Evolutionary conservation across 345 rosid genomes (phyloP), one percentile per base, ranked within the genome.

Genomic region (Salix arbutifolia): DNA sequence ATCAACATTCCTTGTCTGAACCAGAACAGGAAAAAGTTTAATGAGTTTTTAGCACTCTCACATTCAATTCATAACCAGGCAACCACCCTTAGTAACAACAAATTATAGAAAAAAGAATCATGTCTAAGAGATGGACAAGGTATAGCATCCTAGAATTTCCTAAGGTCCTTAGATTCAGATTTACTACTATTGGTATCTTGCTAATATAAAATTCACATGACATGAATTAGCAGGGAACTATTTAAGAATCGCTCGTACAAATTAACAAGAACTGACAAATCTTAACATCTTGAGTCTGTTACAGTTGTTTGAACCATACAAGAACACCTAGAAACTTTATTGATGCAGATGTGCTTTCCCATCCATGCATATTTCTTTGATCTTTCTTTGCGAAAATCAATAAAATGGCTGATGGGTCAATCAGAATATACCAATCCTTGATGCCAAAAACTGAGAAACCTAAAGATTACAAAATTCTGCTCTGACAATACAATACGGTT

Each of bases 1-100:
- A 85, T 95, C 85, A 50, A 93, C 93, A 74, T 95, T 93, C 84
- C 93, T 95, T 17, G 86, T 93, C 97, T 91, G 86, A 50, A 50
- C 30, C 53, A 60, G 40, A 70, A 72, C 50, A 72, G 21, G 9
- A 74, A 65, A 46, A 74, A 35, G 61, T 42, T 28, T 70, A 44
- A 65, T 52, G 40, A 65, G 44, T 37, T n/a, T 38, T 52, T 17
- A 38, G 60, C 40, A 46, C 67, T 71, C 67, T 74, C 18, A 46
- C 52, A 46, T 46, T 46, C 14, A 14, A 16, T 13, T 16, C 5
- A 16, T 16, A 46, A 62, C 46, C 46, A 42, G 4, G 46, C 46
- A 11, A 4, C 46, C 46, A 42, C 46, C 46, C 13, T 42, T 3
- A 42, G 46, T 42, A 42, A 69, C 16, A 61, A 40, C 52, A 37